Evolutionary conservation across 2,329 filamentous ascomycete genomes (phyloP), one percentile per base, ranked within the genome.

Genomic region (Rosellinia necatrix): DNA sequence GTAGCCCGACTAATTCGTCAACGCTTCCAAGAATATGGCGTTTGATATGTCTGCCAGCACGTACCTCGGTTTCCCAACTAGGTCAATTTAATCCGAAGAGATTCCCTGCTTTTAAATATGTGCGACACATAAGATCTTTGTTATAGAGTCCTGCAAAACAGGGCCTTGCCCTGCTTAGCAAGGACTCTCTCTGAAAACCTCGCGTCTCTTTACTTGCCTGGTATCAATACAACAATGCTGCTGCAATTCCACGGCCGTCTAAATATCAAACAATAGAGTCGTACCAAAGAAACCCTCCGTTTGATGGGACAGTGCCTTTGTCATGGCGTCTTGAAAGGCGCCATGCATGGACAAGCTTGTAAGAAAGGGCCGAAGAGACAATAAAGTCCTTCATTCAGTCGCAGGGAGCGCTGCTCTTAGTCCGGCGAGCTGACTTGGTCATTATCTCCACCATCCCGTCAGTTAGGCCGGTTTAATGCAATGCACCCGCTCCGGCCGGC

Each of bases 21-120:
- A 24, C 38, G 49, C 38, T 40, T 49, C 35, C 24, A 43, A 49
- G 13, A n/a, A 19, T 43, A 40, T 25, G n/a, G 38, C 15, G 15
- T n/a, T 42, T 41, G 17, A 6, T 3, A 22, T 15, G 29, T 40
- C 27, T n/a, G 17, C 32, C 13, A 40, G 21, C 25, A 53, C n/a
- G 6, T 38, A n/a, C 13, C n/a, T 22, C 25, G 13, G 7, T 25
- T 30, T 19, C 15, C 19, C 10, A 30, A 8, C 4, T 6, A 12
- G 1, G 4, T 15, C 6, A 3, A 22, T 13, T 19, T 25, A 22
- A 30, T 37, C 30, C 22, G 9, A 6, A 22, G 32, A 19, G 19
- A 17, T n/a, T 32, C 8, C n/a, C 6, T 3, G 21, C 30, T 46
- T 30, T 41, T 56, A 50, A 43, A 49, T 48, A 49, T 34, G 40